These are phyloP conservation scores for Yamadazyma paraphyllophila DNA, from an alignment of 805 yeast genomes.

Conservation along the genomic window DNA sequence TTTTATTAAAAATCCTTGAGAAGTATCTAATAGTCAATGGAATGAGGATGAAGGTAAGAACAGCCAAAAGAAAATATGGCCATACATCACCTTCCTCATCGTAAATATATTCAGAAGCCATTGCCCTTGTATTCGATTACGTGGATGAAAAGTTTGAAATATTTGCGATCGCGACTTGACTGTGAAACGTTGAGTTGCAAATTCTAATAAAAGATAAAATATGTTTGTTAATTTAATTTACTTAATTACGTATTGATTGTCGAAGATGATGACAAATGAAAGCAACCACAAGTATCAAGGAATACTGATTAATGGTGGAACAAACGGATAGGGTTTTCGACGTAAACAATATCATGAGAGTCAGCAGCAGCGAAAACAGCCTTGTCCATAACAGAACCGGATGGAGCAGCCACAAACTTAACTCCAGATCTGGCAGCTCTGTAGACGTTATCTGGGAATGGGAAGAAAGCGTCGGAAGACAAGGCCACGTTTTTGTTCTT, in stretches of 20 bases:
- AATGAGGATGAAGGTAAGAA: conserved; percentile 61
- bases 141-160: conserved; percentile 7
- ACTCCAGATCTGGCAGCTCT: conserved; percentile 97
- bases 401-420: conserved; percentile 92
- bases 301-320: conserved; percentile 77
- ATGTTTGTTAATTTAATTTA: background rate
- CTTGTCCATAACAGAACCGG: conserved; percentile 97
- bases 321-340: conserved; percentile 94
- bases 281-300: background rate
- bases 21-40: conserved; percentile 54
- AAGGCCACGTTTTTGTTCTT: conserved; percentile 84
- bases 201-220: background rate
- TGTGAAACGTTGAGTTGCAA: conserved; percentile 1
- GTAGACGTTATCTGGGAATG: conserved; percentile 98
- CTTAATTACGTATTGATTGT: background rate
- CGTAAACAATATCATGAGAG: conserved; percentile 83
- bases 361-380: conserved; percentile 96
- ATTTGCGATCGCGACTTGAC: conserved; percentile 2
- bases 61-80: conserved; percentile 85
- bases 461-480: conserved; percentile 99
- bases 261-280: background rate
- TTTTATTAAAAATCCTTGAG: conserved; percentile 16
- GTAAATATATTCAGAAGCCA: conserved; percentile 60
- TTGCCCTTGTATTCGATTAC: conserved; percentile 24
- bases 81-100: conserved; percentile 90